Percentiles rank a stretch among this genome's conserved stretches.
Evolutionary conservation across 1,284 basidiomycete genomes (phyloP).

Genomic region (Ceratobasidium theobromae): DNA sequence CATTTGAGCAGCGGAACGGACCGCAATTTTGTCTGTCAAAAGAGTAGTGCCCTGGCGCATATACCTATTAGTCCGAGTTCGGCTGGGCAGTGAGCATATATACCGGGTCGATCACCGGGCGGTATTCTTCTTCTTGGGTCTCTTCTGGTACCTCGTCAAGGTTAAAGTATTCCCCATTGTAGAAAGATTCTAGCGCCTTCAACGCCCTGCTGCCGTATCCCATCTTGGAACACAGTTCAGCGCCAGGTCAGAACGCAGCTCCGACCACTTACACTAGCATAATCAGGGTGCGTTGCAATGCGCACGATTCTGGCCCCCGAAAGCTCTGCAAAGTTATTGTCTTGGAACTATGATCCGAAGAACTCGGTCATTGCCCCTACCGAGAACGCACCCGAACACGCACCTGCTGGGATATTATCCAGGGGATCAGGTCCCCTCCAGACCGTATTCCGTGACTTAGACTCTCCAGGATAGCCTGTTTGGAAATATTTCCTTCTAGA

Average conservation of each 20-base stretch:
- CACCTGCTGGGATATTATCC: conserved; percentile 88
- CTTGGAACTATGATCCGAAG: conserved; percentile 71
- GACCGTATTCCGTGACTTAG: conserved; percentile 77
- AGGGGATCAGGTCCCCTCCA: conserved; percentile 97
- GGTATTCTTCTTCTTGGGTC: conserved; percentile 50
- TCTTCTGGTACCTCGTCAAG: conserved; percentile 63
- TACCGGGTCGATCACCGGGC: conserved; percentile 61
- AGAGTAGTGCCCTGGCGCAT: conserved; percentile 48
- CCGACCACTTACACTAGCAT: conserved; percentile 65
- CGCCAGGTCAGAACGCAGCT: background rate
- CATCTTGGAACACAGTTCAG: conserved; percentile 61
- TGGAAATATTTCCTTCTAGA: conserved; percentile 91
- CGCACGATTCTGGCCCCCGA: conserved; percentile 92
- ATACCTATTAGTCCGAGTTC: background rate
- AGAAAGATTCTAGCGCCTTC: conserved; percentile 85
- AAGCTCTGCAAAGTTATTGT: conserved; percentile 88
- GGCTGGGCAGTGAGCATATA: conserved; percentile 37
- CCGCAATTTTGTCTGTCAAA: conserved; percentile 70
- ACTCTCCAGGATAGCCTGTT: conserved; percentile 83
- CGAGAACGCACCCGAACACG: no score
- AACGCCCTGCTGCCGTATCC: conserved; percentile 95
- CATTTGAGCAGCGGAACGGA: conserved; percentile 80
- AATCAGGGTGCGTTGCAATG: conserved; percentile 97
- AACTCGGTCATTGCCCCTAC: no score
- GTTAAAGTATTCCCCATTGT: conserved; percentile 89